phyloP scores from a whole-genome alignment of 345 rosid genomes.

The Raphanus raphanistrum region DNA sequence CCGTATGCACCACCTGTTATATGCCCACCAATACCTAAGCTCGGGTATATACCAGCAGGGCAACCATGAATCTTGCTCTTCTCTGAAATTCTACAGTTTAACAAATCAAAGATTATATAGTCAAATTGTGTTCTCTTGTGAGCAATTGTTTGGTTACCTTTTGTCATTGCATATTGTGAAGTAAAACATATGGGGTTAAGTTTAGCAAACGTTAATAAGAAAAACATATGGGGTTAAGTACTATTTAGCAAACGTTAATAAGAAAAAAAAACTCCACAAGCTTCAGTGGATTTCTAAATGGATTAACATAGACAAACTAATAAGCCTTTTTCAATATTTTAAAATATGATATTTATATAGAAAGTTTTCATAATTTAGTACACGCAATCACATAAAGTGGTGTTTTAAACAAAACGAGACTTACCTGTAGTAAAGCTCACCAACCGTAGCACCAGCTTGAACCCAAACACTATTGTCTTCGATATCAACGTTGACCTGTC shows the following conservation, averaged over 20 bases:
- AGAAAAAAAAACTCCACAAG: too few relatives aligned
- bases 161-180: background rate
- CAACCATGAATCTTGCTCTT: slow-evolving; percentile 59
- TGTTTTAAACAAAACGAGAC: background rate
- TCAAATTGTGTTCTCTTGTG: background rate
- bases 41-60: slow-evolving; percentile 58
- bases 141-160: background rate
- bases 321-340: too few relatives aligned
- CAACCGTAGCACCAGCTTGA: slow-evolving; percentile 64
- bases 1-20: slow-evolving; percentile 69
- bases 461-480: slow-evolving; percentile 54
- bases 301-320: too few relatives aligned
- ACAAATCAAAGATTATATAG: background rate
- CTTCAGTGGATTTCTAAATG: too few relatives aligned
- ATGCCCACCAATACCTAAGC: slow-evolving; percentile 62
- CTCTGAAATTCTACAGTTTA: slow-evolving; percentile 50
- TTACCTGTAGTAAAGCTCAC: slow-evolving; percentile 49
- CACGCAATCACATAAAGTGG: background rate
- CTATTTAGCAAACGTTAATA: too few relatives aligned
- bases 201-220: background rate
- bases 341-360: too few relatives aligned
- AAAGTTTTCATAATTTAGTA: too few relatives aligned
- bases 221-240: too few relatives aligned
- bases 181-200: background rate
- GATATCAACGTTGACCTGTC: slow-evolving; percentile 47